Conservation (phyloP, 2,329 filamentous ascomycete species). For the Nigrospora sphaerica region DNA sequence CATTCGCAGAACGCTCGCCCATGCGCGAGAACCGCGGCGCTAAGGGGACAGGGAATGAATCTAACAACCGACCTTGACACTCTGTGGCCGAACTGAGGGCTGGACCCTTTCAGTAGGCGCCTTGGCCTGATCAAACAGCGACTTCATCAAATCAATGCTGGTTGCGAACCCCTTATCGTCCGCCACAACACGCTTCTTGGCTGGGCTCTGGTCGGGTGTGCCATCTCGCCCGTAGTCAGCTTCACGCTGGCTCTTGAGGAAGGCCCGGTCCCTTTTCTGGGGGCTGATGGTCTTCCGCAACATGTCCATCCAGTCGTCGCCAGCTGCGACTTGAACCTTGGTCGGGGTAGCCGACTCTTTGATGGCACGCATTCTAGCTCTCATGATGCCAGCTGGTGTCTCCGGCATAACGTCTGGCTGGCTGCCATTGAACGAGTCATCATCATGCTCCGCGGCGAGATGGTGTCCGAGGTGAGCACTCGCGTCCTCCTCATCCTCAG, state of each 20-base stretch:
- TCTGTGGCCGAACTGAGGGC: constrained; percentile 47
- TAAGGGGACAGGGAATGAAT: constrained; percentile 8
- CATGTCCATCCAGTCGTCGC: constrained; percentile 89
- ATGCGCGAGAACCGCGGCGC: not conserved
- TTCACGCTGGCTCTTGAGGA: constrained; percentile 56
- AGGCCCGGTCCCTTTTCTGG: constrained; percentile 79
- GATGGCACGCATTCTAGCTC: constrained; percentile 56
- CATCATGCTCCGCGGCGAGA: constrained; percentile 68
- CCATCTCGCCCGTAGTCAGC: constrained; percentile 42
- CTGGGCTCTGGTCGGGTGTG: constrained; percentile 18
- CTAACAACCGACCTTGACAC: constrained; percentile 77
- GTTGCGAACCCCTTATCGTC: constrained; percentile 68
- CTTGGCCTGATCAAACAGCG: constrained; percentile 72
- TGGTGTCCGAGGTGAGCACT: constrained; percentile 68
- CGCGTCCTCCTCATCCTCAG: constrained; percentile 65
- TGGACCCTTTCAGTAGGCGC: constrained; percentile 47
- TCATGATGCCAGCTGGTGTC: constrained; percentile 55
- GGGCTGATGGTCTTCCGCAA: constrained; percentile 91
- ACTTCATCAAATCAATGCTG: constrained; percentile 95
- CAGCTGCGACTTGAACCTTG: constrained; percentile 55
- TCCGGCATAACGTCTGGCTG: constrained; percentile 35
- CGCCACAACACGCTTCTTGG: constrained; percentile 24
- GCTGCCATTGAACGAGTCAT: constrained; percentile 48
- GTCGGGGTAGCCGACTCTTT: constrained; percentile 53
- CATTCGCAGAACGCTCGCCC: too few relatives aligned